Evolutionary conservation across 1,139 yeast genomes (phyloP), one percentile per base, ranked within the genome.

Genomic region (Blastobotrys raffinosifermentans): DNA sequence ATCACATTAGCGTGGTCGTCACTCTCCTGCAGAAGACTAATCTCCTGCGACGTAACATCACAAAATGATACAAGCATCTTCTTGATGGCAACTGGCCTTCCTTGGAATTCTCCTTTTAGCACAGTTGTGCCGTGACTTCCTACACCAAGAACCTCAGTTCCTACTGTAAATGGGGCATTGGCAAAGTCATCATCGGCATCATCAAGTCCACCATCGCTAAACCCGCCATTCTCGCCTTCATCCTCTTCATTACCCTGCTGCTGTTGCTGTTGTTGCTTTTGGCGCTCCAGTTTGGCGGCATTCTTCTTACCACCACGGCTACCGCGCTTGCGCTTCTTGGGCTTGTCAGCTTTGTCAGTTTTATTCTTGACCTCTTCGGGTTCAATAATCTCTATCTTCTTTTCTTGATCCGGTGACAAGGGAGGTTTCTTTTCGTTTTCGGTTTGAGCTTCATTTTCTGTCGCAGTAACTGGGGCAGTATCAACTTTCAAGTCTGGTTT

Each of bases 51-150:
- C 3, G 98, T 98, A 43, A 91, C 77, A 54, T 91, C 96, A 60
- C 83, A 91, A 54, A 89, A 91, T 55, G 89, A 96, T 27, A 89
- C 70, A 34, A 93, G 66, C 95, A 91, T 85, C 49, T 98, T 66
- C 58, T 91, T 93, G 3, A 91, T 94, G 0, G 98, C 98, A 7
- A 93, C 98, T 2, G 94, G 95, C 36, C 98, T 71, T 16, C 27
- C 37, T 53, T 89, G 96, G 63, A 89, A 91, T 3, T 77, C 73
- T 1, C 98, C 98, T 55, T 82, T 77, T 57, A 78, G 86, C 1
- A 91, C 98, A 19, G 89, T 87, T 0, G 98, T 91, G 20, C 98
- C 98, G 54, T 91, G 96, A 1, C 96, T 86, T 1, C 99, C 99
- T 56, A 85, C 86, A 1, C 99, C 98, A 34, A 91, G 63, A 17